phyloP scores from a whole-genome alignment of 1,139 yeast species.

The Lipomyces yarrowii region DNA sequence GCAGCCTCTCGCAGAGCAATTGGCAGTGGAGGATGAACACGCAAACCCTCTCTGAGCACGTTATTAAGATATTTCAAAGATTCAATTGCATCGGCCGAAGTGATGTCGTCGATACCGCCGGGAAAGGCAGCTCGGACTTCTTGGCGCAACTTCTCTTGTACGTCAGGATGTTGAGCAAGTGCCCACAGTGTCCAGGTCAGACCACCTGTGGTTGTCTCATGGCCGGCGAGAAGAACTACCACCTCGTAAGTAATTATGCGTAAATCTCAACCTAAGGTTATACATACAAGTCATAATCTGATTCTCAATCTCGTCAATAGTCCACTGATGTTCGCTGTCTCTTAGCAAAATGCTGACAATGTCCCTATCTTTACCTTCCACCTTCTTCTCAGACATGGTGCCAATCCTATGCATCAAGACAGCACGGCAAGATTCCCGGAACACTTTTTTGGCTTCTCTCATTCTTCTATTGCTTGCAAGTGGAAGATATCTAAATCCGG shows the following conservation, averaged over 20 bases:
- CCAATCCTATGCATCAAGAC: constrained; percentile 12
- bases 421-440: constrained; percentile 9
- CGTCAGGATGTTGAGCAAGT: constrained; percentile 24
- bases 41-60: constrained; percentile 38
- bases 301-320: constrained; percentile 26
- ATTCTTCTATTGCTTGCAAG: constrained; percentile 14
- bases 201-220: constrained; percentile 32
- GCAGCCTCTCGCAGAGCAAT: constrained; percentile 38
- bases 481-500: constrained; percentile 26
- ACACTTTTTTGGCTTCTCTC: constrained; percentile 14
- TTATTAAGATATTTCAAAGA: constrained; percentile 33
- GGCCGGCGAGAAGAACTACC: constrained; percentile 32
- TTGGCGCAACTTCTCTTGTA: constrained; percentile 28
- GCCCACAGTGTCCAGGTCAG: constrained; percentile 26
- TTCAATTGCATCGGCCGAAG: constrained; percentile 26
- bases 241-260: background rate
- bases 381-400: constrained; percentile 13
- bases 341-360: constrained; percentile 26
- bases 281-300: constrained; percentile 26
- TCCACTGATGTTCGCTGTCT: constrained; percentile 23
- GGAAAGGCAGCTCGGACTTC: constrained; percentile 27
- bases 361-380: constrained; percentile 28
- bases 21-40: constrained; percentile 40
- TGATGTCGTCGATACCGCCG: constrained; percentile 14
- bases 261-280: background rate